Evolutionary conservation across 2,329 filamentous ascomycete genomes (phyloP), one percentile per base, ranked within the genome.

Genomic region (Blastomyces silverae): DNA sequence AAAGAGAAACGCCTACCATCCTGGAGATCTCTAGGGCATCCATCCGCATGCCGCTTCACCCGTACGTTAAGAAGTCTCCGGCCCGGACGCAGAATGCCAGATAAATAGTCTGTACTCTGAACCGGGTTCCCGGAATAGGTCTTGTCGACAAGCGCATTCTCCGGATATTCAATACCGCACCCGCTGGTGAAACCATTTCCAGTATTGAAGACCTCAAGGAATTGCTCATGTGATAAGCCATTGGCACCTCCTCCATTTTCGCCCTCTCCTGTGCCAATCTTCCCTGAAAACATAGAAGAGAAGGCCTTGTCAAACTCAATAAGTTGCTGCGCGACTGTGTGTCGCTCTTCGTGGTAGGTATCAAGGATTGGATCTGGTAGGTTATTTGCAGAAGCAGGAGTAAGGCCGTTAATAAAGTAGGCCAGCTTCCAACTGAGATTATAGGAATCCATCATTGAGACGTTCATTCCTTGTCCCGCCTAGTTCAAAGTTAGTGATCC

Each of bases 391-490:
- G 68, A 64, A 20, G 66, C 42, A n/a, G 74, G 71, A 59, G 75
- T 70, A 48, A 77, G 71, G 1, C 77, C 77, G 22, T 76, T 70
- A 57, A 79, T 68, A 4, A 73, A 72, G 60, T 75, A 73, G 31
- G 70, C 72, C 7, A 79, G 68, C 64, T 79, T 79, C 77, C 77
- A 79, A 3, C 74, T 76, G 3, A 79, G 69, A 42, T 79, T 79
- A 70, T 75, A 76, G 20, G 48, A 25, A 50, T 61, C 59, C 59
- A 48, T 48, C 59, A 61, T 61, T 34, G 59, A 61, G 37, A 61
- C 44, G 44, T 61, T 61, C 59, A 61, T 61, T 7, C 63, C 44
- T 60, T 58, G 63, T 56, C 61, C 61, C 11, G 59, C 59, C 57
- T 60, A n/a, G 22, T 31, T 44, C 13, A 60, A 31, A 28, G 15